A percentile compares a stretch with the other conserved stretches of the same genome.
phyloP scores from a whole-genome alignment of 2,329 filamentous ascomycete species.

The Elsinoe ampelina region DNA sequence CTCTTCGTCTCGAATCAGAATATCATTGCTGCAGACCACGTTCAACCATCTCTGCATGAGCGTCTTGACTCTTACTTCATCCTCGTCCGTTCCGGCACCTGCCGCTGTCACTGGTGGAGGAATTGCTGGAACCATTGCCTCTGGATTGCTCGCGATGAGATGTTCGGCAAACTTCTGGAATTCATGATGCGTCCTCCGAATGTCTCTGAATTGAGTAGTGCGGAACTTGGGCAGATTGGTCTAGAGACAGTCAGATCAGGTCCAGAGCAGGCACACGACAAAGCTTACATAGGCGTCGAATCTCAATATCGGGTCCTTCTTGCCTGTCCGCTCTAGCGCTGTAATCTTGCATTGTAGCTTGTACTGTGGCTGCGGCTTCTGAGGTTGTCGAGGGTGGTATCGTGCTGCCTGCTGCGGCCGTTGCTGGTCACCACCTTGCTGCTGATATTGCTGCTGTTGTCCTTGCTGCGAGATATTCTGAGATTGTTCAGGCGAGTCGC shows the following conservation, averaged over 20 bases:
- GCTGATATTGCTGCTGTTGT: slow-evolving; percentile 28
- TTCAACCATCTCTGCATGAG: slow-evolving; percentile 93
- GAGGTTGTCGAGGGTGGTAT: slow-evolving; percentile 15
- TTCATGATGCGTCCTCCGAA: slow-evolving; percentile 88
- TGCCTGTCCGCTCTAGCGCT: slow-evolving; percentile 79
- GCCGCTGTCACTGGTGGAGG: slow-evolving; percentile 91
- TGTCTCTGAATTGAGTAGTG: slow-evolving; percentile 96
- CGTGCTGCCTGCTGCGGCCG: slow-evolving; percentile 27
- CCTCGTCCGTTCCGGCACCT: slow-evolving; percentile 90
- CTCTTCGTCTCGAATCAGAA: slow-evolving; percentile 90
- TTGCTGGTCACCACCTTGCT: slow-evolving; percentile 29
- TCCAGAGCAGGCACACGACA: not conserved
- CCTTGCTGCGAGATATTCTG: slow-evolving; percentile 18
- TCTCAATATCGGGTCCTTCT: slow-evolving; percentile 87
- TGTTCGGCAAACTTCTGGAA: slow-evolving; percentile 96
- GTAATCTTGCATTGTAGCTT: slow-evolving; percentile 93
- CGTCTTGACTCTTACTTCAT: slow-evolving; percentile 79
- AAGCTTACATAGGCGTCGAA: slow-evolving; percentile 88
- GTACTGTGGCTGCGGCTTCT: slow-evolving; percentile 30
- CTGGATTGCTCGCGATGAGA: slow-evolving; percentile 93
- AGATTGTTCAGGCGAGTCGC: slow-evolving; percentile 17
- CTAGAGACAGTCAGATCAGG: slow-evolving; percentile 38
- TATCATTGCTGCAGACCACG: slow-evolving; percentile 81
- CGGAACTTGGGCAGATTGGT: slow-evolving; percentile 98
- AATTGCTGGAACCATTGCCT: slow-evolving; percentile 86